Conservation (phyloP, 2,329 filamentous ascomycete genomes). For the Fusarium mangiferae region DNA sequence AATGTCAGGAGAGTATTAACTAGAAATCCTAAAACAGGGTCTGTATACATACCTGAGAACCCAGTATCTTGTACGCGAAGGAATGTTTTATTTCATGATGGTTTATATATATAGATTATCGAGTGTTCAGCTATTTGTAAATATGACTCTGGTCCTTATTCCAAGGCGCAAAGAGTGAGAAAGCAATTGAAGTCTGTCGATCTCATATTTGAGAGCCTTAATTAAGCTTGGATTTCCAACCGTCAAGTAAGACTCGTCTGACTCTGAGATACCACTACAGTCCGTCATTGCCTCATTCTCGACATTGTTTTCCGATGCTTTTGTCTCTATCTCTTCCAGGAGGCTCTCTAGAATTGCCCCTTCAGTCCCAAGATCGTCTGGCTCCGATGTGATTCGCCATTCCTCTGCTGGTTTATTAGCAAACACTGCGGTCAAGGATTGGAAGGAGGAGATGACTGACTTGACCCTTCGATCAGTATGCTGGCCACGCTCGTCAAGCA, state of each 20-base stretch:
- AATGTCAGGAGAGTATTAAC: neutral
- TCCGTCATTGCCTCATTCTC: conserved; percentile 13
- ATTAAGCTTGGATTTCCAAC: neutral
- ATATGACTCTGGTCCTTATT: neutral
- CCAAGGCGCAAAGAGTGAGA: conserved; percentile 6
- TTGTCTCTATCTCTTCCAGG: neutral
- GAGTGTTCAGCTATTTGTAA: neutral
- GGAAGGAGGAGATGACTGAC: neutral
- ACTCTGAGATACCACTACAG: neutral
- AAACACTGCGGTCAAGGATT: neutral
- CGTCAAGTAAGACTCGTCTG: neutral
- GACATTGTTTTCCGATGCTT: neutral
- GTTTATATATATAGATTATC: neutral
- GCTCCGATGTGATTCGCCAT: neutral
- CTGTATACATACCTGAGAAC: neutral
- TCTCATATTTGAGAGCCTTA: conserved; percentile 4
- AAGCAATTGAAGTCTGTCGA: conserved; percentile 8
- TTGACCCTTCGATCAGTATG: neutral
- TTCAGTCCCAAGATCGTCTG: neutral
- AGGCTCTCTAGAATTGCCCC: neutral
- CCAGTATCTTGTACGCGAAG: neutral
- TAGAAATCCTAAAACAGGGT: neutral
- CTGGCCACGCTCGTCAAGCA: neutral
- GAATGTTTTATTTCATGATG: no score
- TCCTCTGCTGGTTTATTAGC: neutral